phyloP scores from a whole-genome alignment of 352 stramenopile species.

The Stramenopiles sp. region DNA sequence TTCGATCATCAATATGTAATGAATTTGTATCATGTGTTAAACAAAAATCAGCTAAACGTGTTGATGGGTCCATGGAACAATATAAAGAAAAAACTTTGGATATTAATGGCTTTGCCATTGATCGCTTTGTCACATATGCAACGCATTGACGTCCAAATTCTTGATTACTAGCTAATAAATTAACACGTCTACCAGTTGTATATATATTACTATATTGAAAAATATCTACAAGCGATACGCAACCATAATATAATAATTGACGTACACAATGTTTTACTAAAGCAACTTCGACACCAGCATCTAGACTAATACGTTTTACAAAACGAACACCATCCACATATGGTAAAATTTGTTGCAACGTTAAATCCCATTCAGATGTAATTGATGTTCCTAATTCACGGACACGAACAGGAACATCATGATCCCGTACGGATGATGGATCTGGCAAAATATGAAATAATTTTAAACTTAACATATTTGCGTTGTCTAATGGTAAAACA shows the following conservation, averaged over 20 bases:
- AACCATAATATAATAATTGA: conserved; percentile 61
- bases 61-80: conserved; percentile 49
- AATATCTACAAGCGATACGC: conserved; percentile 63
- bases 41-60: conserved; percentile 53
- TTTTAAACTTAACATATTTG: conserved; percentile 62
- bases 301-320: conserved; percentile 59
- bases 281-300: conserved; percentile 52
- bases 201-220: conserved; percentile 72
- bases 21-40: conserved; percentile 41
- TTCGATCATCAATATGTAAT: conserved; percentile 39
- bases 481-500: conserved; percentile 47
- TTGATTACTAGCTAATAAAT: conserved; percentile 30
- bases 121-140: conserved; percentile 47
- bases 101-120: conserved; percentile 33
- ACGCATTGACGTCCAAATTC: conserved; percentile 38
- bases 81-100: conserved; percentile 56
- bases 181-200: conserved; percentile 38
- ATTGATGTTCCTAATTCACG: conserved; percentile 35
- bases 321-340: conserved; percentile 69
- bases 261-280: conserved; percentile 53
- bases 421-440: conserved; percentile 40
- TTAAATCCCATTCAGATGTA: conserved; percentile 49
- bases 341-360: conserved; percentile 58
- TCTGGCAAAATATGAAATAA: conserved; percentile 47
- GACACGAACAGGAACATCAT: conserved; percentile 53